These are phyloP conservation scores for Cladorrhinum samala DNA, from an alignment of 495 filamentous ascomycete species.

Conservation along the genomic window DNA sequence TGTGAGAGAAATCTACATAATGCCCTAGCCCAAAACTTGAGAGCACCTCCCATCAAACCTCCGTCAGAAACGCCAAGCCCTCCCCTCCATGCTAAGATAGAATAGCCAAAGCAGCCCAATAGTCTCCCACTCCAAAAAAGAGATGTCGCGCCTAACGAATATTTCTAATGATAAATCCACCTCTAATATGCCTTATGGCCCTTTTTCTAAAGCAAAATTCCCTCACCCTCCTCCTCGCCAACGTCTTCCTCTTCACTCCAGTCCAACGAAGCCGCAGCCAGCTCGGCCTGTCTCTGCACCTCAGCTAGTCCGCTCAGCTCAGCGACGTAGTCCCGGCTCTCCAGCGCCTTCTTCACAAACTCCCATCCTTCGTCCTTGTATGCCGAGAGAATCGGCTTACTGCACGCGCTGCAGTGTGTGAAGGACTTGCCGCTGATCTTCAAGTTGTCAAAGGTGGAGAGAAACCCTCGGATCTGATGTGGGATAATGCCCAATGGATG, in stretches of 20 bases:
- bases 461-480: slow-evolving; percentile 88
- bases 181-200: not conserved
- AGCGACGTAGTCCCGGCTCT: slow-evolving; percentile 80
- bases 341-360: slow-evolving; percentile 80
- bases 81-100: not conserved
- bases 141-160: too few species aligned
- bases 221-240: slow-evolving; percentile 43
- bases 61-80: not conserved
- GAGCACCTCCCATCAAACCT: not conserved
- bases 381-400: slow-evolving; percentile 61
- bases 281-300: slow-evolving; percentile 77
- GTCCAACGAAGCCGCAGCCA: slow-evolving; percentile 35
- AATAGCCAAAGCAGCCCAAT: too few species aligned
- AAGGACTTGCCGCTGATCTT: slow-evolving; percentile 76
- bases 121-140: too few species aligned
- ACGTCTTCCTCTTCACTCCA: slow-evolving; percentile 42
- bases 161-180: too few species aligned
- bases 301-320: slow-evolving; percentile 88
- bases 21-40: too few species aligned
- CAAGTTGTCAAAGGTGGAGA: slow-evolving; percentile 80
- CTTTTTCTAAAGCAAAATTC: slow-evolving; percentile 26
- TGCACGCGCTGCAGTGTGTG: slow-evolving; percentile 89
- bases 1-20: too few species aligned
- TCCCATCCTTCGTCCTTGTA: slow-evolving; percentile 75
- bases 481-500: slow-evolving; percentile 85